A percentile compares a stretch with the other conserved stretches of the same genome.
These are phyloP conservation scores for Henckelia pumila DNA, from an alignment of 257 asterid species.

Conservation along the genomic window DNA sequence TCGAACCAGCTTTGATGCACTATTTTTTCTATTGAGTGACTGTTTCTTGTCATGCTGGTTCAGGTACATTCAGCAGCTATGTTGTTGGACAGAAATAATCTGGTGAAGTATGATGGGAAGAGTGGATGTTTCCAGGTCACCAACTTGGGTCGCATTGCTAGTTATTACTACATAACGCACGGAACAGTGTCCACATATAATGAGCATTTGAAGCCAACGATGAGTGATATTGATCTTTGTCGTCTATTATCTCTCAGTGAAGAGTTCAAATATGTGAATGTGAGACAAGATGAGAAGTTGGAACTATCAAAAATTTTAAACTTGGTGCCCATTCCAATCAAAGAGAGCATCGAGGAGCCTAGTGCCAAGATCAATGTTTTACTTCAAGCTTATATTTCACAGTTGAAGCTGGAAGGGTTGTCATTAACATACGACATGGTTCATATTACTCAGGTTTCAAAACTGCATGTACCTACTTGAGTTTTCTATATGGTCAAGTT, in stretches of 20 bases:
- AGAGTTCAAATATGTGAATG: slow-evolving; percentile 17
- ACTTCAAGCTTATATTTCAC: slow-evolving; percentile 16
- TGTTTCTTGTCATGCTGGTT: not conserved
- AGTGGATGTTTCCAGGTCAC: slow-evolving; percentile 18
- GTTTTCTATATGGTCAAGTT: too few species aligned
- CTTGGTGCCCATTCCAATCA: slow-evolving; percentile 6
- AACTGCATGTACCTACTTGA: too few species aligned
- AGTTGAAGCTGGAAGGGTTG: slow-evolving; percentile 14
- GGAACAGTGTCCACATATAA: slow-evolving; percentile 12
- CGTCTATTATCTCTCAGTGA: slow-evolving; percentile 14
- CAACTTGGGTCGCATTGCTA: slow-evolving; percentile 17
- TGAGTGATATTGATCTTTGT: slow-evolving; percentile 18
- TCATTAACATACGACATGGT: slow-evolving; percentile 13
- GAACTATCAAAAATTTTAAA: slow-evolving; percentile 14
- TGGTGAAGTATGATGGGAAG: slow-evolving; percentile 12
- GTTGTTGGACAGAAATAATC: slow-evolving; percentile 11
- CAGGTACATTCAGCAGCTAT: slow-evolving; percentile 15
- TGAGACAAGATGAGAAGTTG: slow-evolving; percentile 20
- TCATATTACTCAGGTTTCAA: slow-evolving; percentile 5
- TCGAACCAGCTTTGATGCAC: too few species aligned
- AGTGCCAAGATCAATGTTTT: slow-evolving; percentile 13
- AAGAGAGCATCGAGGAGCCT: slow-evolving; percentile 12
- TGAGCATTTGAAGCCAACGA: slow-evolving; percentile 16
- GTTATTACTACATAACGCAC: slow-evolving; percentile 8
- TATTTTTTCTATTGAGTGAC: too few species aligned